Percentiles rank a stretch among this genome's conserved stretches.
These are phyloP conservation scores for Solanum bulbocastanum DNA, from an alignment of 257 asterid genomes.

Conservation along the genomic window DNA sequence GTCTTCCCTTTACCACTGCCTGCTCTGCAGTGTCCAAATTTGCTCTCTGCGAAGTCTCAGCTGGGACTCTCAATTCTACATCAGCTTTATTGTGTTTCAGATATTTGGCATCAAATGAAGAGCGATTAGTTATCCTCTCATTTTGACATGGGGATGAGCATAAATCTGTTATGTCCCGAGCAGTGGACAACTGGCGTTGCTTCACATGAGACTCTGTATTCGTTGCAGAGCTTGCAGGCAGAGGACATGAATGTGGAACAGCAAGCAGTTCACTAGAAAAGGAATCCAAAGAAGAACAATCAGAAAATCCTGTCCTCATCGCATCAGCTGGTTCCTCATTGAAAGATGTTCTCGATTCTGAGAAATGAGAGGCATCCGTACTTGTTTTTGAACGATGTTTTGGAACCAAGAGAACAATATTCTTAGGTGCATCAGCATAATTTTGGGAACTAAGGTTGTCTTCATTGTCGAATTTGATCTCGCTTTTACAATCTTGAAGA, in stretches of 20 bases:
- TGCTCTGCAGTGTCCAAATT: slow-evolving; percentile 23
- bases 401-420: slow-evolving; percentile 33
- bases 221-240: slow-evolving; percentile 24
- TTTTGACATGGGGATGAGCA: slow-evolving; percentile 2
- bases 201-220: slow-evolving; percentile 2
- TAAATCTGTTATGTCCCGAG: slow-evolving; percentile 21
- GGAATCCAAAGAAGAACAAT: slow-evolving; percentile 38
- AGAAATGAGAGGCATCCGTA: slow-evolving; percentile 28
- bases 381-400: slow-evolving; percentile 25
- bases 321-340: slow-evolving; percentile 31
- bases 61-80: slow-evolving; percentile 14
- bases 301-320: slow-evolving; percentile 27
- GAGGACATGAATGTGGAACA: slow-evolving; percentile 56
- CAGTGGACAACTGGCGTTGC: slow-evolving; percentile 5
- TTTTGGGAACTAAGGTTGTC: slow-evolving; percentile 12
- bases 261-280: slow-evolving; percentile 19
- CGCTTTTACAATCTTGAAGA: slow-evolving; percentile 15
- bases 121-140: slow-evolving; percentile 13
- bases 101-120: slow-evolving; percentile 20
- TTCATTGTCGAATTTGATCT: slow-evolving; percentile 10
- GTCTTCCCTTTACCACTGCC: slow-evolving; percentile 37
- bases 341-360: slow-evolving; percentile 33
- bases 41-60: slow-evolving; percentile 22
- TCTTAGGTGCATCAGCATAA: slow-evolving; percentile 25
- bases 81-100: slow-evolving; percentile 15